Base-by-base conservation (phyloP, 2,329 filamentous ascomycete genomes). In the Alternaria sp. region DNA sequence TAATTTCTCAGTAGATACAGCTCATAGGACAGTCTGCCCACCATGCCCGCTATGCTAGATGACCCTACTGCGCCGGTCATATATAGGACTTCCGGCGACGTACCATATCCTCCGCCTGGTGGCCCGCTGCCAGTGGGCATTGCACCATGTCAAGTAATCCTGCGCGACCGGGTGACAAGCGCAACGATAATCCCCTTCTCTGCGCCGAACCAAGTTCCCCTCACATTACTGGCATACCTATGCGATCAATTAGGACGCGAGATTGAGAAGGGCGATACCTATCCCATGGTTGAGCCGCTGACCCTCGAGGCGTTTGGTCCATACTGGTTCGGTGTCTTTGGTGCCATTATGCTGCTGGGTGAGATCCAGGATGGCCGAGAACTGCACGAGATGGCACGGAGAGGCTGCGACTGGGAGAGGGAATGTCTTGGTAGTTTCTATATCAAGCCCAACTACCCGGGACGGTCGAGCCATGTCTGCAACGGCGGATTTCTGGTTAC, bases 301-400 rank as follows among this genome's bases (percentile, higher is more conserved):
- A 83, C 89, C 5, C 81, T 90, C n/a, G 88, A 91, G 20, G 87
- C 85, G 64, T 97, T 96, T 74, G 89, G 89, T 9, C 83, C 86
- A 54, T 95, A 96, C 80, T 97, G 93, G 93, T 94, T 97, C 77
- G 91, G 92, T 72, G 93, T 93, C 78, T 96, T 96, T 74, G 92
- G 88, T 47, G 92, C 91, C 49, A 88, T 96, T 75, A 95, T 96
- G 92, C 83, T 96, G 22, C 83, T 95, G 42, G 93, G 93, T 57
- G 88, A 90, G 70, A 88, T 94, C 12, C 67, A 71, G 18, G 71
- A 73, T 58, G 86, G 87, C 52, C 85, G 84, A 57, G 88, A 82
- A 55, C 70, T 84, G 32, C 74, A 78, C 42, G 74, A 79, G 16
- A 82, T 83, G 81, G 81, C 81, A 53, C 72, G 75, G 24, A 68